Base-by-base conservation (phyloP, 2,329 filamentous ascomycete species). In the Phyllosticta citrichinensis region DNA sequence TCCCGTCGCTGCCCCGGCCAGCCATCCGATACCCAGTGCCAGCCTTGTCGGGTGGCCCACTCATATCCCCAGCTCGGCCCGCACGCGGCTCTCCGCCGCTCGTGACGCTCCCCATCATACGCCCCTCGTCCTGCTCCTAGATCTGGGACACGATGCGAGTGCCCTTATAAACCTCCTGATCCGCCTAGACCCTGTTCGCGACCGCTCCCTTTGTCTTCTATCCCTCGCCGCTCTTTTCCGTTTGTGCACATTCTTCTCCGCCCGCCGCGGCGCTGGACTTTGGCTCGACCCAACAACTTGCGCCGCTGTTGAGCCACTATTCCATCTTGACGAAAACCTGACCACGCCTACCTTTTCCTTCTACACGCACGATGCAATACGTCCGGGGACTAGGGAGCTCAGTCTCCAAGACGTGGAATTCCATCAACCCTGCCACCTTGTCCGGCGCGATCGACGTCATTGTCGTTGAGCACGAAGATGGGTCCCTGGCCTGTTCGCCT, bases 381-480 rank as follows among this genome's bases (percentile, higher is more conserved):
- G 92, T 97, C 67, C 85, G 94, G 68, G 96, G 92, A 71, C 84
- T 97, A 69, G 94, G 91, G 75, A 92, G 92, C 73, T 95, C 91
- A 58, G 93, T 99, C 69, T 96, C 92, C 68, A 97, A 94, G 78
- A 93, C 94, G 75, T 99, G 94, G 94, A 99, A 99, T 77, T 97
- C 92, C 25, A 96, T 99, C 81, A 99, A 99, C 75, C 94, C 94
- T 57, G 91, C 94, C 53, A 99, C 94, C 12, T 84, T 99, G 62
- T 96, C 91, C 77, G 94, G 94, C 71, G 94, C 94, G 71, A 97
- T 99, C 77, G 94, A 99, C 81, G 93, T 97, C 68, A 96, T 99
- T 67, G 93, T 99, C 60, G 91, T 99, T 62, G 91, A 99, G 76
- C 91, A 95, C 67, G 90, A 93, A 72, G 94, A 99, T 81, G 94